Percentiles rank a stretch among this genome's conserved stretches.
phyloP scores from a whole-genome alignment of 2,329 filamentous ascomycete species.

The Trichoderma oligosporum region DNA sequence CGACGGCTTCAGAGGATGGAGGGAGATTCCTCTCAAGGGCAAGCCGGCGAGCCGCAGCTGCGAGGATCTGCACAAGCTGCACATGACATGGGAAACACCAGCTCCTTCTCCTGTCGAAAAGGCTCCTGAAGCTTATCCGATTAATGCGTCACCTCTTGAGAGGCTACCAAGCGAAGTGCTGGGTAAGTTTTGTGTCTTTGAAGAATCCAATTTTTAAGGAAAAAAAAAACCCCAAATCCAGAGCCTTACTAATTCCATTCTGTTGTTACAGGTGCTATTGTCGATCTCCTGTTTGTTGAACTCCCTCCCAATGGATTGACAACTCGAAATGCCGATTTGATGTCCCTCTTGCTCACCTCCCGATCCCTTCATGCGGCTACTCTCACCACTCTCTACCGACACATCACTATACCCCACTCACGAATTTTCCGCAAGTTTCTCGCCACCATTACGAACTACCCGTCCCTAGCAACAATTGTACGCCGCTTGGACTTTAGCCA shows the following conservation, averaged over 20 bases:
- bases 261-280: conserved; percentile 58
- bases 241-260: not conserved
- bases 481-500: conserved; percentile 80
- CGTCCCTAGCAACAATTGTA: conserved; percentile 68
- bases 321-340: conserved; percentile 72
- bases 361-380: conserved; percentile 69
- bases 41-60: conserved; percentile 59
- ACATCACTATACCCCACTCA: conserved; percentile 80
- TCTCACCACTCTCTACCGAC: conserved; percentile 69
- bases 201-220: too few relatives aligned
- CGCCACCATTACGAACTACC: conserved; percentile 62
- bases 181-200: conserved; percentile 60
- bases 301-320: conserved; percentile 68
- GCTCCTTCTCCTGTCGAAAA: conserved; percentile 32
- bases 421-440: conserved; percentile 80
- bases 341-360: conserved; percentile 74
- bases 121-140: conserved; percentile 29
- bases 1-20: conserved; percentile 59
- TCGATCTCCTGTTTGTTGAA: conserved; percentile 70
- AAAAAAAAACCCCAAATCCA: not conserved
- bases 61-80: conserved; percentile 55
- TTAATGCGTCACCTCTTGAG: conserved; percentile 60
- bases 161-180: conserved; percentile 66
- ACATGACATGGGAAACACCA: conserved; percentile 51
- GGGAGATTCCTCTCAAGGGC: conserved; percentile 56